phyloP scores from a whole-genome alignment of 371 early-diverging fungal genomes.

The Dinochytrium kinnereticum region DNA sequence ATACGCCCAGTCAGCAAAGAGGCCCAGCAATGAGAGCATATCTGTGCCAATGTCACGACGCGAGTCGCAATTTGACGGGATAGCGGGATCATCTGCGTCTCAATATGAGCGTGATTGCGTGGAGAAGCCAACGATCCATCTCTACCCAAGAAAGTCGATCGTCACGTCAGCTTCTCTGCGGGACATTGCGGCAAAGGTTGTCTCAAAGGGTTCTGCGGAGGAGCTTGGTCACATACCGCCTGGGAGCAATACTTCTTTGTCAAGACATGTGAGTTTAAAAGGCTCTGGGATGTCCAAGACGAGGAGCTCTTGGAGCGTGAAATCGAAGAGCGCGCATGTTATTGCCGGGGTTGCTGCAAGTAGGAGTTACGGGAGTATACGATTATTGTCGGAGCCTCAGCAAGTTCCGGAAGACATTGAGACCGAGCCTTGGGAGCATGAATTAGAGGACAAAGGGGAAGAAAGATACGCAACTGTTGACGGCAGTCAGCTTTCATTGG shows the following conservation, averaged over 20 bases:
- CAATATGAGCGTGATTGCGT: neutral
- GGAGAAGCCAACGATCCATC: conserved; percentile 32
- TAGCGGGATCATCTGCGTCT: neutral
- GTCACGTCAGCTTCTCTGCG: conserved; percentile 4
- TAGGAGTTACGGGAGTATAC: neutral
- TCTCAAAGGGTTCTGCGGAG: neutral
- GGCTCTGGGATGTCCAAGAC: conserved; percentile 6
- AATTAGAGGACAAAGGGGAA: neutral
- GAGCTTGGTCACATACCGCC: neutral
- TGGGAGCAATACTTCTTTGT: no score
- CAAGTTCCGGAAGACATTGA: neutral
- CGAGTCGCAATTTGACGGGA: conserved; percentile 15
- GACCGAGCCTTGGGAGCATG: conserved; percentile 4
- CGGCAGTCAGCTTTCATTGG: neutral
- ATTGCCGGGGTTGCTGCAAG: neutral
- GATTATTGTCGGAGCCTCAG: neutral
- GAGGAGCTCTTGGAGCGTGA: conserved; percentile 14
- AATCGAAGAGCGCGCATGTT: conserved; percentile 2
- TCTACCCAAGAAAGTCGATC: conserved; percentile 34
- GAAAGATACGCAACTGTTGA: neutral
- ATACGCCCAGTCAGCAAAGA: neutral
- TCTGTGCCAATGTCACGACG: neutral
- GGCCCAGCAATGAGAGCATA: conserved; percentile 11
- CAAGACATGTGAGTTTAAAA: neutral
- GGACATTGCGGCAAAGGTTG: conserved; percentile 7